Evolutionary conservation across 139 green algal genomes (phyloP).

Genomic region (Ostreobium quekettii): DNA sequence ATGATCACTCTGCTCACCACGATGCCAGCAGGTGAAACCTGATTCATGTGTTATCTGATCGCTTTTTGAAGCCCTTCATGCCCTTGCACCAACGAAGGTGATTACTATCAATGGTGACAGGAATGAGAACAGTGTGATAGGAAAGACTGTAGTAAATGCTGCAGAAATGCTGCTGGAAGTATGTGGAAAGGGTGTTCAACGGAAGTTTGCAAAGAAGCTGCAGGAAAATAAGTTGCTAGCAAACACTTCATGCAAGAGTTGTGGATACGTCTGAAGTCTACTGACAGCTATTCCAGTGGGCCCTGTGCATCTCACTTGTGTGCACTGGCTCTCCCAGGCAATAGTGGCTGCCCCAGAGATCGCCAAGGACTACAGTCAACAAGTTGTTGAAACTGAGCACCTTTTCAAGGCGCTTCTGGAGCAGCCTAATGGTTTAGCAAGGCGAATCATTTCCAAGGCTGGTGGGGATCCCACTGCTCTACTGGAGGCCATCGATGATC

Average conservation of each 20-base stretch:
- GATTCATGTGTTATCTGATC: too few species aligned
- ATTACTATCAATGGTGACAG: background rate
- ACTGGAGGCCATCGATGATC: conserved; percentile 68
- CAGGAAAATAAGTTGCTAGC: too few species aligned
- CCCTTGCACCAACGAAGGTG: too few species aligned
- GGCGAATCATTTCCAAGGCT: conserved; percentile 77
- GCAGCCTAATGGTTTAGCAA: conserved; percentile 85
- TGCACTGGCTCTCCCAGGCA: conserved; percentile 61
- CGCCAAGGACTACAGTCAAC: conserved; percentile 58
- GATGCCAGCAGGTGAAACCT: background rate
- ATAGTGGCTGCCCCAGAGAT: conserved; percentile 79
- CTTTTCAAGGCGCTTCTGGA: conserved; percentile 92
- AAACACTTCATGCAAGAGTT: too few species aligned
- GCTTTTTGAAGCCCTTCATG: too few species aligned
- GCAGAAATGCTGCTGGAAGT: background rate
- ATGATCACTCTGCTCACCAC: conserved; percentile 3
- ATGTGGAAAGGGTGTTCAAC: background rate
- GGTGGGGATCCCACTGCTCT: conserved; percentile 64
- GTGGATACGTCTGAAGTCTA: too few species aligned
- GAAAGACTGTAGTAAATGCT: background rate
- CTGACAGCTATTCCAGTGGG: too few species aligned
- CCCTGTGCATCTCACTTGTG: too few species aligned
- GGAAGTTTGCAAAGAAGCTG: too few species aligned
- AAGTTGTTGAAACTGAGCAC: conserved; percentile 94
- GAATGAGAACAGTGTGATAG: background rate